Conservation (phyloP, 2,329 filamentous ascomycete species). For the Diaporthe citri region DNA sequence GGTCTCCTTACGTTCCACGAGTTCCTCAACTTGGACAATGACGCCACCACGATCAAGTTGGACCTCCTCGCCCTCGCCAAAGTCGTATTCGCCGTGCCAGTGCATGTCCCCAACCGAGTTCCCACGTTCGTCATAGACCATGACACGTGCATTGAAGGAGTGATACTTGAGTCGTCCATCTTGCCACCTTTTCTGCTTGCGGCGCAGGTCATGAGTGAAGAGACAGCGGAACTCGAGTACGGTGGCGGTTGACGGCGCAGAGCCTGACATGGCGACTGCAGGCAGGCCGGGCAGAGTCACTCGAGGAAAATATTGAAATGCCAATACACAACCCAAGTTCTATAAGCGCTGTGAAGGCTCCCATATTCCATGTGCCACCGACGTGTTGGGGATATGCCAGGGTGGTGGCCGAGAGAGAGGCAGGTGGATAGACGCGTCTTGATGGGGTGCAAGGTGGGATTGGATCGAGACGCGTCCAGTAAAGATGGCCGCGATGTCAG, state of each 20-base stretch:
- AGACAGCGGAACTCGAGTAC: conserved; percentile 89
- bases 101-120: conserved; percentile 89
- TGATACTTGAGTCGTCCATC: conserved; percentile 91
- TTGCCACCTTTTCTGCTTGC: conserved; percentile 94
- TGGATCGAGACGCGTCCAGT: conserved; percentile 25
- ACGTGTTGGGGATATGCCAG: neutral
- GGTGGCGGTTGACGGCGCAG: conserved; percentile 73
- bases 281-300: conserved; percentile 14
- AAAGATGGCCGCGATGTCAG: conserved; percentile 36
- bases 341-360: neutral
- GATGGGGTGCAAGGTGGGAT: conserved; percentile 1
- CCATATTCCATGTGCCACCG: conserved; percentile 2
- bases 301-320: neutral
- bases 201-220: conserved; percentile 85
- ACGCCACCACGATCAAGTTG: conserved; percentile 80
- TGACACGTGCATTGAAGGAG: conserved; percentile 89
- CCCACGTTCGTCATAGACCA: conserved; percentile 87
- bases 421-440: neutral
- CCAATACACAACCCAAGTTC: neutral
- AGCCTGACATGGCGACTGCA: conserved; percentile 33
- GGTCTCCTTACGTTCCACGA: conserved; percentile 78
- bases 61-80: conserved; percentile 86
- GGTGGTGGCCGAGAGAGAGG: neutral
- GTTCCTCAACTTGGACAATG: conserved; percentile 85
- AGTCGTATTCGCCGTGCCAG: conserved; percentile 76